Evolutionary conservation across 805 yeast species (phyloP).

Genomic region (Isabelozyma rhagii): DNA sequence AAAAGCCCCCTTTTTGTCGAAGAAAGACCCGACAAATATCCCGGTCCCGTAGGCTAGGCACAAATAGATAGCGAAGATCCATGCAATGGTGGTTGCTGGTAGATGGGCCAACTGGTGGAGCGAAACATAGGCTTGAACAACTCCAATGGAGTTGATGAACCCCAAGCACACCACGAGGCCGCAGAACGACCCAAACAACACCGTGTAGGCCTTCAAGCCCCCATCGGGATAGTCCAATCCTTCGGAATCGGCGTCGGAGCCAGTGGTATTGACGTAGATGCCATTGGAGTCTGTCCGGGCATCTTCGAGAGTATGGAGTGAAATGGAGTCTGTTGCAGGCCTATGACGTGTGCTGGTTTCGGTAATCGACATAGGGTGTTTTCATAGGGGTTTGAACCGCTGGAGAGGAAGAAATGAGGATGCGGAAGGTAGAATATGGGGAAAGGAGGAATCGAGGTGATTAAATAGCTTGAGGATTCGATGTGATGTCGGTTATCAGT

Average conservation of each 20-base stretch:
- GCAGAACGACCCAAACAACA: constrained; percentile 55
- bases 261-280: background rate
- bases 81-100: constrained; percentile 49
- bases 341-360: background rate
- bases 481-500: background rate
- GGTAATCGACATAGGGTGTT: background rate
- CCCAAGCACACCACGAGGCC: constrained; percentile 58
- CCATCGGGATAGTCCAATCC: constrained; percentile 49
- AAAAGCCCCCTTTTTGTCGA: constrained; percentile 60
- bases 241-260: background rate
- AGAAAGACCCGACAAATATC: constrained; percentile 55
- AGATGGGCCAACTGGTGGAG: constrained; percentile 49
- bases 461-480: background rate
- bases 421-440: background rate
- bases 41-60: constrained; percentile 48
- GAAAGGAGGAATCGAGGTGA: background rate
- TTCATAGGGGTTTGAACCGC: background rate
- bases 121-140: constrained; percentile 57
- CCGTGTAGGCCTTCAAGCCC: constrained; percentile 53
- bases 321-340: background rate
- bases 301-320: background rate
- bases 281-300: background rate
- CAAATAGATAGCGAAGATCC: constrained; percentile 62
- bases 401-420: background rate
- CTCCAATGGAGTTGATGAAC: constrained; percentile 56